These are phyloP conservation scores for Cryphonectria carpinicola DNA, from an alignment of 2,329 filamentous ascomycete species.

Conservation along the genomic window DNA sequence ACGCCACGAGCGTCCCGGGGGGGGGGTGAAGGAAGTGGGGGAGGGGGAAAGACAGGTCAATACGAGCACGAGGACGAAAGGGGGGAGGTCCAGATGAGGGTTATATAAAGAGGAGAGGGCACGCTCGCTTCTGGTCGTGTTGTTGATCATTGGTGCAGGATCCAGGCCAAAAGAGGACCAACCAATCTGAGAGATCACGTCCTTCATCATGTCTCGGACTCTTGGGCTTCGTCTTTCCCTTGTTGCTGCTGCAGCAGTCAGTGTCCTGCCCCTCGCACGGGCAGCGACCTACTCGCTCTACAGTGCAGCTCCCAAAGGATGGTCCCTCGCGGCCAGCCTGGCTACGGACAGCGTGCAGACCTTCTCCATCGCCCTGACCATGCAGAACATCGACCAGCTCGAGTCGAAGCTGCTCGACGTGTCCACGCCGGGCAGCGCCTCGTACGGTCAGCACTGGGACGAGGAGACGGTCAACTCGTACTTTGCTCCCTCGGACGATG, in stretches of 20 bases:
- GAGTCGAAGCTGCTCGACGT: conserved; percentile 32
- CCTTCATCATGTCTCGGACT: conserved; percentile 10
- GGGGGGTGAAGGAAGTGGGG: too few relatives aligned
- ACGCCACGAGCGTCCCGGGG: not conserved
- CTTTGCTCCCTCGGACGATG: conserved; percentile 30
- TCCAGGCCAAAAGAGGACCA: not conserved
- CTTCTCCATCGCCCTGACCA: conserved; percentile 15
- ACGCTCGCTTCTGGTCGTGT: too few relatives aligned
- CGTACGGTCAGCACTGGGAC: conserved; percentile 34
- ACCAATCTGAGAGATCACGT: not conserved
- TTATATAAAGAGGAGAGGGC: not conserved
- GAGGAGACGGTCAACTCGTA: conserved; percentile 30
- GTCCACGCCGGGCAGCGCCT: conserved; percentile 31
- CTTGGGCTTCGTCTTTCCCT: not conserved
- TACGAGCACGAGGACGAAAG: not conserved
- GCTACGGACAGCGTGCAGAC: conserved; percentile 4
- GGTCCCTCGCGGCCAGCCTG: conserved; percentile 4
- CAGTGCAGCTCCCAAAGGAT: conserved; percentile 8
- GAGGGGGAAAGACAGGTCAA: not conserved
- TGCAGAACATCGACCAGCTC: conserved; percentile 25
- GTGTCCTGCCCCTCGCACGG: conserved; percentile 6
- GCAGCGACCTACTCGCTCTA: conserved; percentile 18
- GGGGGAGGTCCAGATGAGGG: not conserved
- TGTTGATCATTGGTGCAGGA: not conserved
- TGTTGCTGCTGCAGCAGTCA: not conserved